phyloP scores from a whole-genome alignment of 176 grass and related monocot genomes.

The Oryza australiensis region DNA sequence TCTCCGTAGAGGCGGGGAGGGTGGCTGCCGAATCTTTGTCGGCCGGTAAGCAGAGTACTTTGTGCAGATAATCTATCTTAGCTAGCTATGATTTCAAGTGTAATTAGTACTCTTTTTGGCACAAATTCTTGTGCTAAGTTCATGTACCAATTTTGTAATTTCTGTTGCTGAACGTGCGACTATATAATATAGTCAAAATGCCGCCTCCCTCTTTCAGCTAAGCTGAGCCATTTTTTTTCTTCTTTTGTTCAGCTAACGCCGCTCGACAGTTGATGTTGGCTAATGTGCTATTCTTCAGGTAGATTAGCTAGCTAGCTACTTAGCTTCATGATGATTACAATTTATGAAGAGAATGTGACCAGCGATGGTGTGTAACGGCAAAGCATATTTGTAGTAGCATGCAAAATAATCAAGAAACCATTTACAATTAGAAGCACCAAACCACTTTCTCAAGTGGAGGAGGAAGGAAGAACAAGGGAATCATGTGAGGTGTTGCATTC shows the following conservation, averaged over 20 bases:
- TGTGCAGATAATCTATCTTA: constrained; percentile 57
- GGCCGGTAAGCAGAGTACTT: constrained; percentile 52
- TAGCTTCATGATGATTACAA: constrained; percentile 43
- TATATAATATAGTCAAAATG: constrained; percentile 40
- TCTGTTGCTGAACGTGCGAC: constrained; percentile 22
- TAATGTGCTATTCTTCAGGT: constrained; percentile 43
- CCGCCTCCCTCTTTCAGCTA: constrained; percentile 44
- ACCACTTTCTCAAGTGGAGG: constrained; percentile 51
- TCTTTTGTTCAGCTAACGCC: constrained; percentile 31
- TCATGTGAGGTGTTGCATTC: constrained; percentile 72
- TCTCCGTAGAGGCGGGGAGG: constrained; percentile 46
- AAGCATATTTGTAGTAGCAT: constrained; percentile 28
- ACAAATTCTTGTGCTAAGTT: constrained; percentile 28
- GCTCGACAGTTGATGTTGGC: constrained; percentile 52
- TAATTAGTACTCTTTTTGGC: constrained; percentile 47
- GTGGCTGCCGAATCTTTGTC: constrained; percentile 75
- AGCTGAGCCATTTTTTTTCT: constrained; percentile 25
- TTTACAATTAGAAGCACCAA: constrained; percentile 49
- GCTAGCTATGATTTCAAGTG: constrained; percentile 49
- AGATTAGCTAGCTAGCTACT: constrained; percentile 46
- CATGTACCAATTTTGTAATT: constrained; percentile 19
- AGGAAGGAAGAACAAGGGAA: constrained; percentile 53
- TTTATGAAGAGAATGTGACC: constrained; percentile 23
- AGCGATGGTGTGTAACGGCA: constrained; percentile 31
- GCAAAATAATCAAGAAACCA: constrained; percentile 42